These are phyloP conservation scores for Plasmodium billcollinsi DNA, from an alignment of 169 alveolate genomes.

Conservation along the genomic window DNA sequence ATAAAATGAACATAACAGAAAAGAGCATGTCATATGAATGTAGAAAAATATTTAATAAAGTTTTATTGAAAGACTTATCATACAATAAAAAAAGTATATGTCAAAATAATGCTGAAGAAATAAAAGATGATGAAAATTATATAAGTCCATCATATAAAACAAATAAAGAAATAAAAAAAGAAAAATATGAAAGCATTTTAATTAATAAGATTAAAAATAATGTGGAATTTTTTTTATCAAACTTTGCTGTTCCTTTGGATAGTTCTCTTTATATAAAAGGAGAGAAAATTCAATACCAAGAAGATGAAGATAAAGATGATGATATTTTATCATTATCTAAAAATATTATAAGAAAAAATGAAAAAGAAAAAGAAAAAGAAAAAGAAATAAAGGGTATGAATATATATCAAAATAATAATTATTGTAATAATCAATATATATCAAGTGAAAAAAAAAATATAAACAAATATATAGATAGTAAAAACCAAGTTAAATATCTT, in stretches of 20 bases:
- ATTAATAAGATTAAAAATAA: constrained; percentile 35
- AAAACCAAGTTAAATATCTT: no score
- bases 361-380: background rate
- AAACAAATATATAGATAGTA: no score
- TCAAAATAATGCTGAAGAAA: background rate
- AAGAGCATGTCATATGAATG: background rate
- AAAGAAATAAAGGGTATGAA: no score
- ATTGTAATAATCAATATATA: background rate
- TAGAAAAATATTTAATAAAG: constrained; percentile 20
- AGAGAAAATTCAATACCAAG: background rate
- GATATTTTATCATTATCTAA: background rate
- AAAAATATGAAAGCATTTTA: constrained; percentile 22
- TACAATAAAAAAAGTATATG: background rate
- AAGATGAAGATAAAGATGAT: background rate
- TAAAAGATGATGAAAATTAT: background rate
- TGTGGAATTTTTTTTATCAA: constrained; percentile 40
- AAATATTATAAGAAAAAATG: background rate
- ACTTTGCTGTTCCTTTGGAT: constrained; percentile 48
- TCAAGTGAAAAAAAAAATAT: background rate
- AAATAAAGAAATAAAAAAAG: constrained; percentile 43
- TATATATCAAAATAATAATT: background rate
- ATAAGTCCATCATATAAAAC: background rate
- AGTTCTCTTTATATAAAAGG: constrained; percentile 26
- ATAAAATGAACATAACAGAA: background rate
- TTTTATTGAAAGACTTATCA: background rate